phyloP scores from a whole-genome alignment of 495 filamentous ascomycete species.

The Bacidia rubella region DNA sequence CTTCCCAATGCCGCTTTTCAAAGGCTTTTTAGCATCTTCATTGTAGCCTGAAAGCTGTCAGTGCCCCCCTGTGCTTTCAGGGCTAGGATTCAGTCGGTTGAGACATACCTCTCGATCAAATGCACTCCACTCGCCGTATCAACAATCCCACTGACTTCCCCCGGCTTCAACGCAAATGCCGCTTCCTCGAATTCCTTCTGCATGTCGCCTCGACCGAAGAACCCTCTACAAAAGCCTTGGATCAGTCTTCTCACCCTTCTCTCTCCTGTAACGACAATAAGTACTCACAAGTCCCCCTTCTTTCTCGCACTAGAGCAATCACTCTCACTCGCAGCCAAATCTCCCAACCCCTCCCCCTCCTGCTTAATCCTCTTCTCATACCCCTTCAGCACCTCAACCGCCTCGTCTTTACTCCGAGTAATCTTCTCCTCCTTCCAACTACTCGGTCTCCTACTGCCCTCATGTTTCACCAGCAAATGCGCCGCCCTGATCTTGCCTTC shows the following conservation, averaged over 20 bases:
- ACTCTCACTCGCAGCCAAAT: slow-evolving; percentile 75
- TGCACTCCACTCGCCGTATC: slow-evolving; percentile 92
- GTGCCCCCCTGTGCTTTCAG: too few relatives aligned
- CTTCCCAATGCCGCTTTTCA: background rate
- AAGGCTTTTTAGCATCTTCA: background rate
- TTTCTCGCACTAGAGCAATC: slow-evolving; percentile 94
- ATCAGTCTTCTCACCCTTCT: slow-evolving; percentile 6
- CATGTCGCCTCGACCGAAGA: slow-evolving; percentile 90
- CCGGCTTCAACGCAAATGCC: slow-evolving; percentile 71
- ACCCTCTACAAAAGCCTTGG: slow-evolving; percentile 49
- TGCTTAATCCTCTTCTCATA: slow-evolving; percentile 61
- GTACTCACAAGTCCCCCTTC: slow-evolving; percentile 72
- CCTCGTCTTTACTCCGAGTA: slow-evolving; percentile 76
- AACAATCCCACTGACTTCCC: slow-evolving; percentile 72
- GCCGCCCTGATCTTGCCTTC: slow-evolving; percentile 67
- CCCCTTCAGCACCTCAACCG: slow-evolving; percentile 55
- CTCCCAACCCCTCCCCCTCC: slow-evolving; percentile 53
- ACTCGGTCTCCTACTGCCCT: slow-evolving; percentile 68
- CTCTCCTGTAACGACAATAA: background rate
- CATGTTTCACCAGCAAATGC: slow-evolving; percentile 88
- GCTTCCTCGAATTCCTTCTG: slow-evolving; percentile 98
- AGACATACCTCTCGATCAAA: slow-evolving; percentile 75
- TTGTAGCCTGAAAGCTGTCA: background rate
- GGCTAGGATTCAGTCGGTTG: too few relatives aligned
- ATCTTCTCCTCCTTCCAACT: slow-evolving; percentile 88